These are phyloP conservation scores for Schizothecium vesticola DNA, from an alignment of 495 filamentous ascomycete species.

Conservation along the genomic window DNA sequence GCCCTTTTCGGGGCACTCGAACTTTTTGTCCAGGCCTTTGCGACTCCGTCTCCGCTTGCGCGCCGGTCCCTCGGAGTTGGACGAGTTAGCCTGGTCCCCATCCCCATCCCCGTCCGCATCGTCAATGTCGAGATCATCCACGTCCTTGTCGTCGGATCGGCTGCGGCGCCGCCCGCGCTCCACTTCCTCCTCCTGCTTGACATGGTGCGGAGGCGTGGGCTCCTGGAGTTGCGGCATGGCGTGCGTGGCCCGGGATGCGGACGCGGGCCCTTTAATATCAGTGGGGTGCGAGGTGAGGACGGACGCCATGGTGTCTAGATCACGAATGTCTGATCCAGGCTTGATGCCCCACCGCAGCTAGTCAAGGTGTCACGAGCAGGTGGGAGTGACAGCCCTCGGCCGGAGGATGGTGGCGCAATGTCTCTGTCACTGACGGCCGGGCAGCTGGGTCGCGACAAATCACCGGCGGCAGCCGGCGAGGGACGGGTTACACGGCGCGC, in stretches of 20 bases:
- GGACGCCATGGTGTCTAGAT: slow-evolving; percentile 40
- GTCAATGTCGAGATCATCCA: slow-evolving; percentile 36
- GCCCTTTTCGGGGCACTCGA: slow-evolving; percentile 80
- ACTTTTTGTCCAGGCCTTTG: slow-evolving; percentile 90
- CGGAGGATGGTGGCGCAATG: slow-evolving; percentile 12
- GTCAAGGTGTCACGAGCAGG: slow-evolving; percentile 21
- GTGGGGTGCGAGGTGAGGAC: slow-evolving; percentile 39
- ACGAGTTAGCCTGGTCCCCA: slow-evolving; percentile 42
- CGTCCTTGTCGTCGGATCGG: slow-evolving; percentile 41
- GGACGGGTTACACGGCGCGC: slow-evolving; percentile 8
- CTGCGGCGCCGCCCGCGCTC: slow-evolving; percentile 44
- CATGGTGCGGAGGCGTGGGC: slow-evolving; percentile 35
- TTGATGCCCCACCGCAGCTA: slow-evolving; percentile 12
- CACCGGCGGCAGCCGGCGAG: slow-evolving; percentile 13
- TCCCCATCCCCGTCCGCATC: slow-evolving; percentile 34
- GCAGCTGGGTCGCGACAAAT: slow-evolving; percentile 18
- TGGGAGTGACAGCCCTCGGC: slow-evolving; percentile 4
- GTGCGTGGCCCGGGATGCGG: slow-evolving; percentile 30
- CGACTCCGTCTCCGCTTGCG: slow-evolving; percentile 78
- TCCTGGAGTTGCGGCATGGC: slow-evolving; percentile 41
- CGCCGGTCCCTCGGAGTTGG: slow-evolving; percentile 50
- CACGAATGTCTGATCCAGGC: slow-evolving; percentile 14
- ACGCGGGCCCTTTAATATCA: slow-evolving; percentile 35
- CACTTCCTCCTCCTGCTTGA: slow-evolving; percentile 42
- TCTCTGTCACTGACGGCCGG: slow-evolving; percentile 14